A percentile compares a stretch with the other conserved stretches of the same genome.
These are phyloP conservation scores for Haematococcus lacustris DNA, from an alignment of 139 green algal genomes.

Conservation along the genomic window DNA sequence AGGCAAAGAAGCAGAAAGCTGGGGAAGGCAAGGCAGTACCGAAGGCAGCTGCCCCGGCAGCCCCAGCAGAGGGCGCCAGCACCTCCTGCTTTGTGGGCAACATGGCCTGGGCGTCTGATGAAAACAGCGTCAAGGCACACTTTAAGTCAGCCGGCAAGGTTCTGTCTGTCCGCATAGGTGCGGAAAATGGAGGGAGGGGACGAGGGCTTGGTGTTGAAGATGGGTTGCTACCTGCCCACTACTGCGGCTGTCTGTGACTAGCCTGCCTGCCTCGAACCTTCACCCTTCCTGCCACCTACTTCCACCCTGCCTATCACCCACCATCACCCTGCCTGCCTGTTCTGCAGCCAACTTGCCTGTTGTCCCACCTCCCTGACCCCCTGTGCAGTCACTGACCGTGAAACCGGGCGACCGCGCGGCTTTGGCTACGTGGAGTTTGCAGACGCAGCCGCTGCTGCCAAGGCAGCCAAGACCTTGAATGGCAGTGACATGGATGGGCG, in stretches of 20 bases:
- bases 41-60: constrained; percentile 3
- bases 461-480: constrained; percentile 39
- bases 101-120: constrained; percentile 49
- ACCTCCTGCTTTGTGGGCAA: constrained; percentile 64
- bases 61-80: constrained; percentile 11
- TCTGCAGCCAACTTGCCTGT: too few relatives aligned
- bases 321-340: too few relatives aligned
- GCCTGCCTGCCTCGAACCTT: too few relatives aligned
- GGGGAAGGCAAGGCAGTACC: too few relatives aligned
- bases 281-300: too few relatives aligned
- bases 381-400: constrained; percentile 31
- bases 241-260: too few relatives aligned
- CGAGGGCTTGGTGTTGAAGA: too few relatives aligned
- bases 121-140: constrained; percentile 44
- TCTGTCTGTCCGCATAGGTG: constrained; percentile 42
- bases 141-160: constrained; percentile 60
- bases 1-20: too few relatives aligned
- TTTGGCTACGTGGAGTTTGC: constrained; percentile 70
- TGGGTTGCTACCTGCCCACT: too few relatives aligned
- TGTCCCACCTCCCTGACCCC: too few relatives aligned
- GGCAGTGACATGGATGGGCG: constrained; percentile 57
- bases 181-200: too few relatives aligned
- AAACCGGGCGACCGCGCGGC: constrained; percentile 49
- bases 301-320: too few relatives aligned
- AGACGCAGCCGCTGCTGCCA: constrained; percentile 22